Conservation (phyloP, 805 yeast genomes). For the Metschnikowia hibisci region DNA sequence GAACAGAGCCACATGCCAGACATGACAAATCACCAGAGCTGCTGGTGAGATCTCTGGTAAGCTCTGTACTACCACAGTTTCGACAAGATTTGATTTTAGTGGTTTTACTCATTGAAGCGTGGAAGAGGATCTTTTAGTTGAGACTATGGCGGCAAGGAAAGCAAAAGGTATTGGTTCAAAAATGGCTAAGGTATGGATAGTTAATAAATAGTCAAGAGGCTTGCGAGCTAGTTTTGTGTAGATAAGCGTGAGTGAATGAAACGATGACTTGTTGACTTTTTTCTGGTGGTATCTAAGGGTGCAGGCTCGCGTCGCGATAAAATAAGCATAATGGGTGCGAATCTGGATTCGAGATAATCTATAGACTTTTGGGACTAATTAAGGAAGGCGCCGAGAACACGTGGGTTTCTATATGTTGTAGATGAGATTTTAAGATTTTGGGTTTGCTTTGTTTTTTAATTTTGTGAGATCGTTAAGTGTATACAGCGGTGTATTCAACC, state of each 20-base stretch:
- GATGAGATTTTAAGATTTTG: too few relatives aligned
- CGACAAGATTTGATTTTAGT: constrained; percentile 13
- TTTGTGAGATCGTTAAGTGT: too few relatives aligned
- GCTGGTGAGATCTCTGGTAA: constrained; percentile 16
- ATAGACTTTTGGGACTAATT: too few relatives aligned
- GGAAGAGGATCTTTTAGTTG: background rate
- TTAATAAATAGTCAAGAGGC: too few relatives aligned
- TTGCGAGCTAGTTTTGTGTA: background rate
- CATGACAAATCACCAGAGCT: constrained; percentile 73
- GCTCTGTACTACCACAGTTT: constrained; percentile 16
- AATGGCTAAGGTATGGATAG: too few relatives aligned
- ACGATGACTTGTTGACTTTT: constrained; percentile 4
- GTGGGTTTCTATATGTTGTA: too few relatives aligned
- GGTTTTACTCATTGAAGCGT: constrained; percentile 9
- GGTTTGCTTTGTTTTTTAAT: too few relatives aligned
- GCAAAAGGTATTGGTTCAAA: too few relatives aligned
- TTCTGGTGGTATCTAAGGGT: constrained; percentile 1
- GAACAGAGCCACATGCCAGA: constrained; percentile 77
- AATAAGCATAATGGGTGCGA: too few relatives aligned
- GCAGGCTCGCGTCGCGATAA: constrained; percentile 4
- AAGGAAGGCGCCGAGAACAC: too few relatives aligned
- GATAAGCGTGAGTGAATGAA: background rate
- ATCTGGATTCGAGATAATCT: too few relatives aligned
- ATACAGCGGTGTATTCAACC: too few relatives aligned
- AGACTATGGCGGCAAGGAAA: background rate